A percentile compares a stretch with the other conserved stretches of the same genome.
These are phyloP conservation scores for Mycena belliarum DNA, from an alignment of 768 basidiomycete species.

Conservation along the genomic window DNA sequence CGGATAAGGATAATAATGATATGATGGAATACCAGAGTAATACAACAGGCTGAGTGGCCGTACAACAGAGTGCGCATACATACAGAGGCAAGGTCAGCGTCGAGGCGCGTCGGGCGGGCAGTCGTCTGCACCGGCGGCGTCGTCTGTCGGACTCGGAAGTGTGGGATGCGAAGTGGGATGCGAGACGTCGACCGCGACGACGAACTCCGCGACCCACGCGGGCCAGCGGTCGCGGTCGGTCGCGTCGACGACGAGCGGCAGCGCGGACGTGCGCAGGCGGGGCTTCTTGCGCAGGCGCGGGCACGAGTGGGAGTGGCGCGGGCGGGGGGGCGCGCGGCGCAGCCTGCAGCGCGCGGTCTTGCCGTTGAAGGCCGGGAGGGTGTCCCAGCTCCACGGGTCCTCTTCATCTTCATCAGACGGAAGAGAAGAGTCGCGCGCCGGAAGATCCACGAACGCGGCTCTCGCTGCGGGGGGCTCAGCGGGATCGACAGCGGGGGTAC, in stretches of 20 bases:
- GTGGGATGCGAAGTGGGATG: no score
- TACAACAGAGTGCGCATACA: no score
- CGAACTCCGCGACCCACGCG: slow-evolving; percentile 1
- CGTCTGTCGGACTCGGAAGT: background rate
- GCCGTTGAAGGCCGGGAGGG: slow-evolving; percentile 13
- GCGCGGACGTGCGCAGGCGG: background rate
- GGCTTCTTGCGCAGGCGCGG: slow-evolving; percentile 18
- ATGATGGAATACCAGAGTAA: no score
- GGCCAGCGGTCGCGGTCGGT: slow-evolving; percentile 15
- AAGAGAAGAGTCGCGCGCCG: background rate
- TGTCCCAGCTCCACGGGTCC: slow-evolving; percentile 18
- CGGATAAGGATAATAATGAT: no score
- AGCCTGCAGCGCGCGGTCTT: background rate
- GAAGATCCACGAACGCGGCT: no score
- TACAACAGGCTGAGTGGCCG: no score
- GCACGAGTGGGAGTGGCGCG: background rate
- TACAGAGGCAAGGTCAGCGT: no score
- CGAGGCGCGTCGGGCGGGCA: no score
- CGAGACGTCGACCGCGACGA: no score
- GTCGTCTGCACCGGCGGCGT: no score
- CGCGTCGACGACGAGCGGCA: slow-evolving; percentile 16
- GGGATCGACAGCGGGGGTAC: no score
- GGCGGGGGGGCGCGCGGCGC: slow-evolving; percentile 3
- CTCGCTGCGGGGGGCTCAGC: no score
- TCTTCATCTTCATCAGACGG: slow-evolving; percentile 12